Base-by-base conservation (phyloP, 257 asterid genomes). In the Rehmannia glutinosa region DNA sequence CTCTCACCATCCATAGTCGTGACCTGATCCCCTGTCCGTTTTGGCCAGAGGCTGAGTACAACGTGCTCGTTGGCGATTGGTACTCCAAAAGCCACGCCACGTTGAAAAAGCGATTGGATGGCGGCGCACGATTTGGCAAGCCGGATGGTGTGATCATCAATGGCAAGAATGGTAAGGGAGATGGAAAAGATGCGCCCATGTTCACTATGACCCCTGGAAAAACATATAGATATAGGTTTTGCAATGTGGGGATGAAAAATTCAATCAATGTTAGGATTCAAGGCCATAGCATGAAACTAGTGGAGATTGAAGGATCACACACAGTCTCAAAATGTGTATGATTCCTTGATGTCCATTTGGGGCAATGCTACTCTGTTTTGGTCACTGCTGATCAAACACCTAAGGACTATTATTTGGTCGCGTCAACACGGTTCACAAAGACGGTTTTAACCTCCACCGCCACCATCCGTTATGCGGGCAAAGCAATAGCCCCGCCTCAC, bases 261-360 rank as follows among this genome's bases (percentile, higher is more conserved):
- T 77, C 87, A 9, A 24, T 84, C 30, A 84, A 82, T 4, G 68
- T 67, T 0, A 21, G 91, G 35, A 35, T 84, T 16, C 91, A 84
- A 8, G 78, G 78, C 2, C 88, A 84, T 24, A 33, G 80, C 0
- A 25, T 84, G 78, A 75, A 75, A 61, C 63, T 82, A 9, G 91
- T 82, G 1, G 91, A 84, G 66, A 38, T 86, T 0, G 94, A 84
- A 21, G 94, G 88, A 1, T 83, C 94, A 0, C 94, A 86, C 76
- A 81, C 88, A 0, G 78, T n/a, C 3, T n/a, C 90, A 86, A 24
- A 86, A 84, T 11, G 73, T 25, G 45, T 86, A 86, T 15, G 87
- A 83, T 9, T 86, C 89, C 0, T 72, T 86, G 92, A 86, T 15
- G 46, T 83, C 27, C 92, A 86, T 0, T 32, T 86, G 23, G 87